Percentiles rank a stretch among this genome's conserved stretches.
These are phyloP conservation scores for Umbilicaria muhlenbergii DNA, from an alignment of 495 filamentous ascomycete genomes.

Conservation along the genomic window DNA sequence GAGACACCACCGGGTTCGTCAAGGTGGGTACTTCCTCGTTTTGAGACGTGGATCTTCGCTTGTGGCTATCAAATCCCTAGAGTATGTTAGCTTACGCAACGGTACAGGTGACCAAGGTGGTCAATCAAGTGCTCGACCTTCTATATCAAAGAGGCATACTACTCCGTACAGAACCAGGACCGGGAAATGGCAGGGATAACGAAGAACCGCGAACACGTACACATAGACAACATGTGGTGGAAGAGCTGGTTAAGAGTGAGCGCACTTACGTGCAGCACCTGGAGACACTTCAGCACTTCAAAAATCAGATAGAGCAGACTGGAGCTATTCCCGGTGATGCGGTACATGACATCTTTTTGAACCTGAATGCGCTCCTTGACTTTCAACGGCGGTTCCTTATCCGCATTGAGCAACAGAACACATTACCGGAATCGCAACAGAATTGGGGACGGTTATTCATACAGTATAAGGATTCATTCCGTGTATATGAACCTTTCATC, in stretches of 20 bases:
- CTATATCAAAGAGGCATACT: conserved; percentile 61
- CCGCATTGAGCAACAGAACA: conserved; percentile 87
- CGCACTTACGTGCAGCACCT: conserved; percentile 97
- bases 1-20: conserved; percentile 93
- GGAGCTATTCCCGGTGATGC: conserved; percentile 78
- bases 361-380: conserved; percentile 84
- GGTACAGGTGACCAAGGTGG: conserved; percentile 53
- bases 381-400: conserved; percentile 92
- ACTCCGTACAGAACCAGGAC: conserved; percentile 31
- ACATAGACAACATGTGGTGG: conserved; percentile 72
- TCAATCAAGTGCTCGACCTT: conserved; percentile 82
- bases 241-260: conserved; percentile 84
- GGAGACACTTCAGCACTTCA: conserved; percentile 83
- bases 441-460: conserved; percentile 86
- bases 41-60: not conserved
- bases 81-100: conserved; percentile 7
- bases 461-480: conserved; percentile 63
- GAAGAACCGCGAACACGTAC: conserved; percentile 36
- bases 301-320: conserved; percentile 75
- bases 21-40: conserved; percentile 41
- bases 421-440: conserved; percentile 57
- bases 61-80: too few species aligned
- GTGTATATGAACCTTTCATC: conserved; percentile 90
- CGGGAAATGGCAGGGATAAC: conserved; percentile 7
- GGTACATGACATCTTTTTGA: conserved; percentile 90